Percentiles rank a stretch among this genome's conserved stretches.
These are phyloP conservation scores for Camelina sativa DNA, from an alignment of 345 rosid genomes.

Conservation along the genomic window DNA sequence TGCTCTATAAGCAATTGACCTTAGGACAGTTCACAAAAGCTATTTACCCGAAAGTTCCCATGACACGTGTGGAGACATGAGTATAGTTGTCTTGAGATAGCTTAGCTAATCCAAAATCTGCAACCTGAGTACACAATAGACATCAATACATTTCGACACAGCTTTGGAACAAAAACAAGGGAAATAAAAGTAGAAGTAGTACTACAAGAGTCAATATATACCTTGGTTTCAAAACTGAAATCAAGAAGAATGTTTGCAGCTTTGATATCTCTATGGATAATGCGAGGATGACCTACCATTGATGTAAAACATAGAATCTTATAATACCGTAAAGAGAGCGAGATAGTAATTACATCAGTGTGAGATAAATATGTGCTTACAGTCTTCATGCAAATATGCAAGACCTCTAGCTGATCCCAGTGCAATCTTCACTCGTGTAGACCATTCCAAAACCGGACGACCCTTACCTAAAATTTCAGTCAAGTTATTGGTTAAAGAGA, in stretches of 20 bases:
- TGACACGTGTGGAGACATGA: slow-evolving; percentile 92
- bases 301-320: slow-evolving; percentile 4
- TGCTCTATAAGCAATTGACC: not conserved
- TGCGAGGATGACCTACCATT: slow-evolving; percentile 78
- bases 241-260: slow-evolving; percentile 86
- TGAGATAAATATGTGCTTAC: slow-evolving; percentile 49
- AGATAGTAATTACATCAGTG: slow-evolving; percentile 9
- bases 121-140: slow-evolving; percentile 57
- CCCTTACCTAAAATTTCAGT: slow-evolving; percentile 56
- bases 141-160: not conserved
- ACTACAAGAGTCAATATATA: slow-evolving; percentile 29
- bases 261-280: slow-evolving; percentile 94
- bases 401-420: slow-evolving; percentile 93
- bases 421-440: slow-evolving; percentile 75
- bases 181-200: not conserved
- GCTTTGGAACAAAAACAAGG: not conserved
- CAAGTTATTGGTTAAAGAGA: slow-evolving; percentile 14
- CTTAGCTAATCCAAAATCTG: slow-evolving; percentile 98
- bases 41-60: slow-evolving; percentile 97
- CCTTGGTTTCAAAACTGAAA: slow-evolving; percentile 73
- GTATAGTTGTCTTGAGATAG: slow-evolving; percentile 75
- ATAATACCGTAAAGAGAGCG: not conserved
- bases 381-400: slow-evolving; percentile 95
- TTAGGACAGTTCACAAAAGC: slow-evolving; percentile 6
- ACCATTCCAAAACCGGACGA: slow-evolving; percentile 71